Evolutionary conservation across 2,329 filamentous ascomycete genomes (phyloP), one percentile per base, ranked within the genome.

Genomic region (Fusarium abutilonis): DNA sequence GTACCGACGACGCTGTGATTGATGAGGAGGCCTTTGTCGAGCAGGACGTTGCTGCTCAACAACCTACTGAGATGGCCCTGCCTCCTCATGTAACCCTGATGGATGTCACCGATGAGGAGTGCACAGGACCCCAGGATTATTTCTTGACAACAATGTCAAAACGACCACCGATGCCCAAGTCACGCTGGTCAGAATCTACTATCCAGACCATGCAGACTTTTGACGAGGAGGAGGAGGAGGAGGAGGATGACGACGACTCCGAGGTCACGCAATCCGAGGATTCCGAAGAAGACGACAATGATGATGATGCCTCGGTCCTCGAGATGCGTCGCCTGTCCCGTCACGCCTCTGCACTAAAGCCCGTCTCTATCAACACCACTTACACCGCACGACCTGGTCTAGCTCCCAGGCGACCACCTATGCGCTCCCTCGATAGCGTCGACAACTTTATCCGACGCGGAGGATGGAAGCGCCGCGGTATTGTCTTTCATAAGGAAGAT

Each of bases 121-220:
- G 49, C 34, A 63, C 69, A 6, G 69, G 73, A 23, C 62, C 72
- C 8, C 63, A 63, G 21, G 75, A 76, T 35, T 77, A 76, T 66
- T 78, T 76, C 66, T 66, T 70, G 54, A 54, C 70, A 58, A 67
- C 70, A 29, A 56, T 74, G 35, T 49, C 69, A 38, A 64, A 67
- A 56, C 69, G 72, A 15, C 74, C 75, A 17, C 60, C 68, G 4
- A 56, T 77, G 61, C 74, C 72, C 3, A 70, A 73, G 46, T 79
- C 77, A 17, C 74, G 73, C 52, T 80, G 78, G 78, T 80, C 78
- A 35, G 77, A 78, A 49, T 80, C 78, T 8, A 80, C 78, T 28
- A 74, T 79, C 52, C 70, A 75, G 58, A 69, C 64, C 46, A 56
- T 71, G 21, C 55, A 66, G 40, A 59, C 65, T 17, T 56, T 57